Evolutionary conservation across 139 green algal genomes (phyloP).

Genomic region (Haematococcus lacustris): DNA sequence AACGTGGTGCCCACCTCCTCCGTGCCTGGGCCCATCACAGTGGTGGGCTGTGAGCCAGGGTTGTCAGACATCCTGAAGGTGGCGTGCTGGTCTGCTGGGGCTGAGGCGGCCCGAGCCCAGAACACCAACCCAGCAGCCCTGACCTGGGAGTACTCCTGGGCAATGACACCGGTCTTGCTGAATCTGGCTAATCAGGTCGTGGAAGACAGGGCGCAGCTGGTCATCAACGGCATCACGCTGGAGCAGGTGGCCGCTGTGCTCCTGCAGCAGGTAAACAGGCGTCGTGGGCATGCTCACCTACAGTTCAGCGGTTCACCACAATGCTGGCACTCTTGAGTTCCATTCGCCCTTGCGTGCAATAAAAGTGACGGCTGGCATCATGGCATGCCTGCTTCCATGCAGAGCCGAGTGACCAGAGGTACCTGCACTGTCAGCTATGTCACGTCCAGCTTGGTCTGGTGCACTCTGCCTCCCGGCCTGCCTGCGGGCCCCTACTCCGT

Average conservation of each 20-base stretch:
- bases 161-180: neutral
- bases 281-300: too few relatives aligned
- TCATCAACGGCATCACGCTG: neutral
- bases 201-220: neutral
- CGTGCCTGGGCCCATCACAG: neutral
- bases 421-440: too few relatives aligned
- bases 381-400: too few relatives aligned
- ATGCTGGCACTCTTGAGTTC: too few relatives aligned
- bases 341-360: too few relatives aligned
- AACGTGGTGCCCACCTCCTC: neutral
- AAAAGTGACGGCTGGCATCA: too few relatives aligned
- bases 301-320: too few relatives aligned
- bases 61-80: conserved; percentile 9
- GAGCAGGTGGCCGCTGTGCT: neutral
- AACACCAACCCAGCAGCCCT: neutral
- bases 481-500: conserved; percentile 11
- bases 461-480: neutral
- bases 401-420: too few relatives aligned
- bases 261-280: neutral
- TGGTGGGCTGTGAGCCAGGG: conserved; percentile 3
- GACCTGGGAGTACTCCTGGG: neutral
- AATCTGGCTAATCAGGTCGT: neutral
- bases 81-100: conserved; percentile 3
- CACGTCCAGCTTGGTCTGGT: neutral
- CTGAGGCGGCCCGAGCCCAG: neutral